Evolutionary conservation across 2,329 filamentous ascomycete species (phyloP), one percentile per base, ranked within the genome.

Genomic region (Penicillium palitans): DNA sequence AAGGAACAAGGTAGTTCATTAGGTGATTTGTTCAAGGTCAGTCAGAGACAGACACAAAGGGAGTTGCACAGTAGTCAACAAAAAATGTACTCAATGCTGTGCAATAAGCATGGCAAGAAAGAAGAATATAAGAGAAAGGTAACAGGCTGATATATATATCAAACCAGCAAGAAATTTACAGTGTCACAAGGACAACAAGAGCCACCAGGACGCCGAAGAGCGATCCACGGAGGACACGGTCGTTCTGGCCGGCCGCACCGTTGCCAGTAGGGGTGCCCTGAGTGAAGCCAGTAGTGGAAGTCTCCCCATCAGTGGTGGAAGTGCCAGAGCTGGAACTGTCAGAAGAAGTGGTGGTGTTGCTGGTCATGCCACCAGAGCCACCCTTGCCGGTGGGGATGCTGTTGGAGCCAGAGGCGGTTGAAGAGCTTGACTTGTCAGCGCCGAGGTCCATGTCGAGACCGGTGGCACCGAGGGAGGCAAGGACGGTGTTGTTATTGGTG

Each of bases 401-500:
- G 66, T 68, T 61, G 51, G 55, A 52, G 51, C 55, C 50, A 53
- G 64, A 59, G 48, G 60, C 58, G 19, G 51, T 52, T 4, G 61
- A 58, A 33, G 49, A 53, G 19, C 10, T 33, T 27, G 56, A 56
- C 17, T 42, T 61, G 37, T 58, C 29, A 7, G 59, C 59, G 4
- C 60, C 71, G 9, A 69, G 63, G 52, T 70, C 70, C 84, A 88
- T 90, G 71, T 98, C 83, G 42, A 88, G 82, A 52, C 95, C 95
- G 2, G 90, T 91, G n/a, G 87, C 93, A 53, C 87, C 79, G 62
- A 98, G 85, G 25, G 90, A 95, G 64, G 86, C 88, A 31, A 99
- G 83, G 13, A 91, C 79, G 50, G 92, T 95, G 51, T 81, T 73
- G 72, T 92, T 87, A 75, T 93, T 79, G 64, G 88, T 87, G 70